These are phyloP conservation scores for Mortierella sp. DNA, from an alignment of 371 early-diverging fungal species.

Conservation along the genomic window DNA sequence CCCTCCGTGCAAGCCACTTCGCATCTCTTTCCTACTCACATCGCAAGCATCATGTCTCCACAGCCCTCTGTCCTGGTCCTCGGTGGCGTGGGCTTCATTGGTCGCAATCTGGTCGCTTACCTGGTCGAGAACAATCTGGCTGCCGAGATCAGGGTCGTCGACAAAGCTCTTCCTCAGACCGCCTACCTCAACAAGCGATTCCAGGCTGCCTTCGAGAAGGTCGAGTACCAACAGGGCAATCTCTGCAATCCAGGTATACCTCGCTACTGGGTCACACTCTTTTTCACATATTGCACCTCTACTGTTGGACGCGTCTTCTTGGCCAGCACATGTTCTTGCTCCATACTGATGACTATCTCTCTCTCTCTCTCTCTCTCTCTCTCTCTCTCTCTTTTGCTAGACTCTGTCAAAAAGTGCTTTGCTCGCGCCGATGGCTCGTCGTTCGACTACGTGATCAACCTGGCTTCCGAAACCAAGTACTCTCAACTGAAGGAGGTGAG, in stretches of 20 bases:
- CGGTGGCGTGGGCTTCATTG: conserved; percentile 91
- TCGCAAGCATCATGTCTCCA: conserved; percentile 27
- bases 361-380: neutral
- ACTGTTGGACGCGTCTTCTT: neutral
- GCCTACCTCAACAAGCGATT: conserved; percentile 81
- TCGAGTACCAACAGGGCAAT: conserved; percentile 90
- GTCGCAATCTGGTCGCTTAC: conserved; percentile 82
- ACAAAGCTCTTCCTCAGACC: conserved; percentile 90
- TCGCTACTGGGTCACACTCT: no score
- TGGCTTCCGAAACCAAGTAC: conserved; percentile 93
- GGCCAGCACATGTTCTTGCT: no score
- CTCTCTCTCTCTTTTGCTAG: conserved; percentile 1
- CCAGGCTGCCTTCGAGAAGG: conserved; percentile 76
- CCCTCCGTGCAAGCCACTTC: neutral
- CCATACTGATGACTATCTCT: neutral
- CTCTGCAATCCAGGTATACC: conserved; percentile 77
- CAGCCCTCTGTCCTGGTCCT: conserved; percentile 70
- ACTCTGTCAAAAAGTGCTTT: conserved; percentile 72
- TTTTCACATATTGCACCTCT: no score
- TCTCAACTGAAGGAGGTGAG: conserved; percentile 82
- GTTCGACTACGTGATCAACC: conserved; percentile 92
- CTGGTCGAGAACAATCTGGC: conserved; percentile 76
- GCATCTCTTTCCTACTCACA: neutral
- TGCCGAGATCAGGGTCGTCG: conserved; percentile 81
- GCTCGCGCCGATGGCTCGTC: conserved; percentile 70